Conservation (phyloP, 164 flowering plant species). For the Stephania cephalantha region DNA sequence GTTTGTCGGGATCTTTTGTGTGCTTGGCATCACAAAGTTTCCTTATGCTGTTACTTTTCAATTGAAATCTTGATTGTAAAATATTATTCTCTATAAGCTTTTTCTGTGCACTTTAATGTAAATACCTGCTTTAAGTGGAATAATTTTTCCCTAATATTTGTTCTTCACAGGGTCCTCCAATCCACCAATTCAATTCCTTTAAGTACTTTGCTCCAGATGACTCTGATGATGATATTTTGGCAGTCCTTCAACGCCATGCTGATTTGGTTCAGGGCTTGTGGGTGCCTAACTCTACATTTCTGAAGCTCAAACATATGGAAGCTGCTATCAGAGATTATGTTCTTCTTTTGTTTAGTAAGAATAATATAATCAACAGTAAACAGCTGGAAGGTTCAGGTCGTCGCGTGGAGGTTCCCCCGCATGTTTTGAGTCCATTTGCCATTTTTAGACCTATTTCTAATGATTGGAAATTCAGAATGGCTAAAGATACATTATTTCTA, state of each 20-base stretch:
- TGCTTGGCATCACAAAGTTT: not conserved
- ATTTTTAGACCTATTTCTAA: conserved; percentile 34
- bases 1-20: not conserved
- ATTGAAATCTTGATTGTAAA: not conserved
- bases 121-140: not conserved
- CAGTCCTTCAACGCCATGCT: conserved; percentile 41
- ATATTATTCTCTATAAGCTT: not conserved
- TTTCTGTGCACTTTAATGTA: not conserved
- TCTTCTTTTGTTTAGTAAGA: conserved; percentile 52
- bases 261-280: conserved; percentile 70
- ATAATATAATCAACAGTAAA: conserved; percentile 19
- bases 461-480: conserved; percentile 67
- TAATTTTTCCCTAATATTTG: not conserved
- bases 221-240: conserved; percentile 42
- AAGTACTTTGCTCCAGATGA: conserved; percentile 60
- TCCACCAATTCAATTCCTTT: conserved; percentile 47
- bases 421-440: conserved; percentile 37
- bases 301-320: conserved; percentile 19
- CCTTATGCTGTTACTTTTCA: not conserved
- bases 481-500: conserved; percentile 47
- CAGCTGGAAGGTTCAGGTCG: conserved; percentile 17
- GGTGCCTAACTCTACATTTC: conserved; percentile 41
- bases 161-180: conserved; percentile 43
- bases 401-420: conserved; percentile 12
- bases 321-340: conserved; percentile 47